phyloP scores from a whole-genome alignment of 441 rosid genomes.

The Corymbia calophylla region DNA sequence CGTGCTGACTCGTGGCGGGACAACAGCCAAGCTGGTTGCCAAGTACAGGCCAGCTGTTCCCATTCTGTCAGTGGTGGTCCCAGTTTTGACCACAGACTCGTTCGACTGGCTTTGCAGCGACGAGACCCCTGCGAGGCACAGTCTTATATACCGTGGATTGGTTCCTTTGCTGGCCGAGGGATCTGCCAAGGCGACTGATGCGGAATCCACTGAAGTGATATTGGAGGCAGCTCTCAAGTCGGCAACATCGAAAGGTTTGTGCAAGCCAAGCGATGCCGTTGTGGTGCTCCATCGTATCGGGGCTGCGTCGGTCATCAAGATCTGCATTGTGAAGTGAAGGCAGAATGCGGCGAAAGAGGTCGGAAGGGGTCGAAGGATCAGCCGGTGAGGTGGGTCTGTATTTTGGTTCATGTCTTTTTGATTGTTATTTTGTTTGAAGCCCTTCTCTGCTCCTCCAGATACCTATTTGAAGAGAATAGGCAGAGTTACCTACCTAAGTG shows the following conservation, averaged over 20 bases:
- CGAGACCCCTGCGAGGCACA: constrained; percentile 86
- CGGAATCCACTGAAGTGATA: constrained; percentile 80
- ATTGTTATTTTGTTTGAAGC: background rate
- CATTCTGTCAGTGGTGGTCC: constrained; percentile 85
- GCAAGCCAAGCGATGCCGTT: constrained; percentile 65
- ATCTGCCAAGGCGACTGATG: constrained; percentile 89
- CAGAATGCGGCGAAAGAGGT: background rate
- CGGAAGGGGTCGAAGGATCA: background rate
- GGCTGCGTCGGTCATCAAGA: constrained; percentile 86
- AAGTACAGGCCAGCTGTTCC: constrained; percentile 96
- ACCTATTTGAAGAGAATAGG: background rate
- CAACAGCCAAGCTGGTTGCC: constrained; percentile 86
- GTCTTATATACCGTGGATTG: constrained; percentile 75
- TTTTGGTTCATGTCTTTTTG: background rate
- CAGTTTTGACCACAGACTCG: constrained; percentile 74
- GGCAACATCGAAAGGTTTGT: constrained; percentile 50
- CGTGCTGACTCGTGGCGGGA: constrained; percentile 84
- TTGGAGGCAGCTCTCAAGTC: constrained; percentile 69
- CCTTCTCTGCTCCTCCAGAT: background rate
- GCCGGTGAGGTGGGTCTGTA: background rate
- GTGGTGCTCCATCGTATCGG: constrained; percentile 90
- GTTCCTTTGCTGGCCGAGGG: constrained; percentile 82
- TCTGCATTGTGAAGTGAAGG: constrained; percentile 70
- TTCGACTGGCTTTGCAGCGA: constrained; percentile 89
- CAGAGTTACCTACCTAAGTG: background rate